Conservation (phyloP, 169 alveolate genomes). For the Plasmodium falciparum region DNA sequence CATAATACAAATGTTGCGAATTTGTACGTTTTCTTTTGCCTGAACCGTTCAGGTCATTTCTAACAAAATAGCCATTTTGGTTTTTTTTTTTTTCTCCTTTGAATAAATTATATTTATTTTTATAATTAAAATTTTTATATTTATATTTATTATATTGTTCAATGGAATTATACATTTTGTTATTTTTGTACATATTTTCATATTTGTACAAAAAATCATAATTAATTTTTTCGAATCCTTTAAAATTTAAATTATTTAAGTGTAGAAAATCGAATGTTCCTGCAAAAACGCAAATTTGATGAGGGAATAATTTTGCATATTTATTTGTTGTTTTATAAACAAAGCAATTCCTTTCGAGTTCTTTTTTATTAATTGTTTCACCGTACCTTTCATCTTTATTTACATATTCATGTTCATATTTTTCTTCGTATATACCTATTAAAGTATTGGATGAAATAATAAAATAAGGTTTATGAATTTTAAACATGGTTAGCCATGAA, state of each 20-base stretch:
- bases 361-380: too few relatives aligned
- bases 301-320: slow-evolving; percentile 24
- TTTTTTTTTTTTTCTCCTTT: background rate
- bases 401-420: too few relatives aligned
- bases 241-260: slow-evolving; percentile 43
- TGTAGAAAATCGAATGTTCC: slow-evolving; percentile 59
- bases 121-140: slow-evolving; percentile 14
- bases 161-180: slow-evolving; percentile 18
- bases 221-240: slow-evolving; percentile 45
- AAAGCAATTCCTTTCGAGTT: slow-evolving; percentile 20
- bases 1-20: background rate
- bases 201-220: slow-evolving; percentile 65
- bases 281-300: slow-evolving; percentile 53
- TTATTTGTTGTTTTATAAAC: slow-evolving; percentile 56
- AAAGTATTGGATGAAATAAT: slow-evolving; percentile 74
- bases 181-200: slow-evolving; percentile 7
- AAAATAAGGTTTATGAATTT: slow-evolving; percentile 55
- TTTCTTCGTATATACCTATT: slow-evolving; percentile 30
- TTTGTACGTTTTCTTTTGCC: background rate
- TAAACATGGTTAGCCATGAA: slow-evolving; percentile 30
- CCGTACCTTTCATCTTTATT: too few relatives aligned
- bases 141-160: slow-evolving; percentile 33
- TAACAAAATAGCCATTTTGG: too few relatives aligned
- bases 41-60: too few relatives aligned
- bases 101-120: slow-evolving; percentile 5